Percentiles rank a stretch among this genome's conserved stretches.
Conservation (phyloP, 495 filamentous ascomycete genomes). For the Trypethelium eluteriae region DNA sequence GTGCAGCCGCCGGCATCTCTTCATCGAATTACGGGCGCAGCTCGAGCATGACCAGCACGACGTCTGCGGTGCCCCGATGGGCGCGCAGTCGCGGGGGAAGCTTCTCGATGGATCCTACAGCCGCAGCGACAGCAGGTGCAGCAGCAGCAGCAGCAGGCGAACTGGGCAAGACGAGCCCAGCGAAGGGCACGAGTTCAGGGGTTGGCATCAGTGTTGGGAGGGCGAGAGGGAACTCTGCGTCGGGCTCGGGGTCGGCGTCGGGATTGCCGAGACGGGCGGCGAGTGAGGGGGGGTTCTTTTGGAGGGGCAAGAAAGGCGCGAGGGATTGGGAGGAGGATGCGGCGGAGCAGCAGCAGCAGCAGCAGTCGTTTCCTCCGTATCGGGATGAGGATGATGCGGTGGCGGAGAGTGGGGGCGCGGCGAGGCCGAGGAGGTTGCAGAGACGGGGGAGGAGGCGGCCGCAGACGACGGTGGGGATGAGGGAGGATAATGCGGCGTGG, state of each 20-base stretch:
- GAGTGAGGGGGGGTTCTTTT: conserved; percentile 52
- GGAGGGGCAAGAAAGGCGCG: conserved; percentile 48
- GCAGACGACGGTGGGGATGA: conserved; percentile 28
- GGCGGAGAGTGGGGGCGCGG: background rate
- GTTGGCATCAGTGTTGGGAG: background rate
- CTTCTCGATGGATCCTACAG: background rate
- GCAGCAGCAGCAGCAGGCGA: background rate
- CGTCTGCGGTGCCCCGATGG: conserved; percentile 1
- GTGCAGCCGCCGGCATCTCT: background rate
- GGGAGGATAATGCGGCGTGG: conserved; percentile 22
- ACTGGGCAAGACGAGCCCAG: background rate
- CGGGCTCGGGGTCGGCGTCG: background rate
- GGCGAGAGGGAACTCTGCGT: background rate
- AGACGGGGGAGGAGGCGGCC: conserved; percentile 15
- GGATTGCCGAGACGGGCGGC: conserved; percentile 46
- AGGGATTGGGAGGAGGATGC: conserved; percentile 31
- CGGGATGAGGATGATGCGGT: conserved; percentile 21
- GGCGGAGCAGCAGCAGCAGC: conserved; percentile 2
- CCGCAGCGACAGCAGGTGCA: background rate
- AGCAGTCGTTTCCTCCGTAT: conserved; percentile 17
- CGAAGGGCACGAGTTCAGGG: background rate
- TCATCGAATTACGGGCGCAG: conserved; percentile 7
- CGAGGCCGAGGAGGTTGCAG: conserved; percentile 6
- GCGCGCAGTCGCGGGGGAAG: background rate
- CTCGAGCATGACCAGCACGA: conserved; percentile 4